These are phyloP conservation scores for Lolium perenne DNA, from an alignment of 176 grass and related monocot genomes.

Conservation along the genomic window DNA sequence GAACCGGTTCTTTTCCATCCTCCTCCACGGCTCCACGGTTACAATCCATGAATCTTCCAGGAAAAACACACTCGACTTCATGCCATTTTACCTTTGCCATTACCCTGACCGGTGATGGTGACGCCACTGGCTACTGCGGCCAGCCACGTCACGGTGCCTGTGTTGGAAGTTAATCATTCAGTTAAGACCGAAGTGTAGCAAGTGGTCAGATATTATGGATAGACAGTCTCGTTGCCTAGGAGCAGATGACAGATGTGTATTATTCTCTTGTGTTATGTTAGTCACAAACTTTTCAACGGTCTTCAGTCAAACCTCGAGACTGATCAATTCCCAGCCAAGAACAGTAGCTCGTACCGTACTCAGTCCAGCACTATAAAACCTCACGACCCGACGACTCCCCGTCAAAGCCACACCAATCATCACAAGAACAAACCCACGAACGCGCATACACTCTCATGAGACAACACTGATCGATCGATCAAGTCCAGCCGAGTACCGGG, in stretches of 20 bases:
- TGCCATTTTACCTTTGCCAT: neutral
- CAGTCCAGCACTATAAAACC: conserved; percentile 31
- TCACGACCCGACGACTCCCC: too few relatives aligned
- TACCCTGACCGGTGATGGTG: neutral
- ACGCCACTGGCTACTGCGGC: neutral
- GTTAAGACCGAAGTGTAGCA: too few relatives aligned
- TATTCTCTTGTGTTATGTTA: conserved; percentile 10
- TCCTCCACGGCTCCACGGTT: too few relatives aligned
- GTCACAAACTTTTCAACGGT: conserved; percentile 36
- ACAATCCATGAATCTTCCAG: conserved; percentile 20
- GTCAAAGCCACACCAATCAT: neutral
- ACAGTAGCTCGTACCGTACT: neutral
- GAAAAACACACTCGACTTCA: neutral
- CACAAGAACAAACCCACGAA: neutral
- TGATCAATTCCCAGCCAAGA: neutral
- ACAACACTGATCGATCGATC: neutral
- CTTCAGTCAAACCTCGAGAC: conserved; percentile 40
- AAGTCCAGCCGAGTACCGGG: neutral
- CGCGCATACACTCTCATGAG: neutral
- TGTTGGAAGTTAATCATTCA: neutral
- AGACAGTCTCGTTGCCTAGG: too few relatives aligned
- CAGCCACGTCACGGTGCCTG: neutral
- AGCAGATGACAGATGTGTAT: neutral
- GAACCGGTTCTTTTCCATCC: neutral
- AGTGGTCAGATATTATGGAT: neutral